Evolutionary conservation across 768 basidiomycete genomes (phyloP), one percentile per base, ranked within the genome.

Genomic region (Russula dissimulans): DNA sequence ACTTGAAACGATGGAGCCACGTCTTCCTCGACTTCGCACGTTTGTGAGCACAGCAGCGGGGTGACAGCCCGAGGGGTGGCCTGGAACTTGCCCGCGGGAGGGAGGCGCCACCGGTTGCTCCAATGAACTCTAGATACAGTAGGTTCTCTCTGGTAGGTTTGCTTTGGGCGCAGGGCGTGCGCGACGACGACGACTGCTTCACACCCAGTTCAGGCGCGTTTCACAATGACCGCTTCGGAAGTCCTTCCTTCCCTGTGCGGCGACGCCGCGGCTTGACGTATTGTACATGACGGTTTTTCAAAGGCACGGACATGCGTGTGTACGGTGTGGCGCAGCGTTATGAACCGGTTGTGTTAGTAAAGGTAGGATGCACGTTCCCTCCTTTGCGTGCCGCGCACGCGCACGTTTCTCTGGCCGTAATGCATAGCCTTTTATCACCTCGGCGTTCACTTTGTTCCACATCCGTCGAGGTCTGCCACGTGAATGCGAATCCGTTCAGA

Each of bases 21-120:
- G 41, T 44, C 47, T 51, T 36, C 48, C 18, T 60, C 42, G 26
- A 44, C n/a, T 11, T 50, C 54, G 48, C 60, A 61, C 54, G 34
- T 56, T 56, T 14, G 60, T 36, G 31, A 12, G 31, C 34, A 4
- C 34, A 26, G 22, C n/a, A n/a, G 22, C 22, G 22, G 22, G 22
- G 22, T 26, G 22, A 26, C 22, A 26, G 22, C 22, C 22, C 22
- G 22, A 26, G 22, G 22, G 22, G 22, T 26, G 22, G 22, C 22
- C 22, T 26, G 22, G 22, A 26, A 26, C 22, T 26, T 26, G 22
- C 22, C 22, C 22, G 22, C 22, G 22, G 22, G 22, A 26, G 22
- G 22, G 22, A 26, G 22, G 22, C 22, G 22, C 22, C 22, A 26
- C 22, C 22, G 22, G 22, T 38, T 38, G 9, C 7, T 38, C 36